Base-by-base conservation (phyloP, 129 eudicot species). In the Helichrysum umbraculigerum region DNA sequence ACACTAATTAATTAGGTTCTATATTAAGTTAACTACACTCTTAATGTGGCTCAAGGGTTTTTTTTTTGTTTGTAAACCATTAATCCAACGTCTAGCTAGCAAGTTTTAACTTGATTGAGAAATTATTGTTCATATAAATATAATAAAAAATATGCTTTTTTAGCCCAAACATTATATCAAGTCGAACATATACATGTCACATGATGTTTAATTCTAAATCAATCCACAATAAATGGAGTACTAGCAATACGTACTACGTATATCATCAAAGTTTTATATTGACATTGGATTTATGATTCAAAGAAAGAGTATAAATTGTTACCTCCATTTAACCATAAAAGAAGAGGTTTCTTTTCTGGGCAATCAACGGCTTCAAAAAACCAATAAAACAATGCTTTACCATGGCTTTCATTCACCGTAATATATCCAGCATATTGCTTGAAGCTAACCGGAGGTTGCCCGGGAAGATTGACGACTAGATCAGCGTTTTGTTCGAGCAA, bases 281-380 rank as follows among this genome's bases (percentile, higher is more conserved):
- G 52, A 12, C 1, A 3, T 44, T 12, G 11, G 52, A 44, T 11
- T 44, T 44, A 44, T 44, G 1, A 4, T 57, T 17, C 10, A 47
- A 59, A 41, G n/a, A 57, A 56, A 25, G 47, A 19, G 25, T 7
- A 19, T 5, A 17, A 1, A 63, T 17, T 37, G 71, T 76, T 89
- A 93, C 98, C 98, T 93, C 98, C 98, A 81, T 88, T 93, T 32
- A 90, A 91, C 97, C 97, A 93, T 6, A 93, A 74, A 66, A 93
- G 87, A 15, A 93, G 86, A 71, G 98, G 98, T 76, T 88, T 93
- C 28, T 82, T 64, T 0, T 87, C 61, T 35, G 98, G 90, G 0
- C 64, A 37, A 10, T 87, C 51, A 4, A 56, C 72, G 39, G 98
- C 96, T 72, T 93, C 98, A 66, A 90, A 88, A 77, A 93, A 93